Evolutionary conservation across 306 rosid genomes (phyloP).

Genomic region (Citrullus amarus): DNA sequence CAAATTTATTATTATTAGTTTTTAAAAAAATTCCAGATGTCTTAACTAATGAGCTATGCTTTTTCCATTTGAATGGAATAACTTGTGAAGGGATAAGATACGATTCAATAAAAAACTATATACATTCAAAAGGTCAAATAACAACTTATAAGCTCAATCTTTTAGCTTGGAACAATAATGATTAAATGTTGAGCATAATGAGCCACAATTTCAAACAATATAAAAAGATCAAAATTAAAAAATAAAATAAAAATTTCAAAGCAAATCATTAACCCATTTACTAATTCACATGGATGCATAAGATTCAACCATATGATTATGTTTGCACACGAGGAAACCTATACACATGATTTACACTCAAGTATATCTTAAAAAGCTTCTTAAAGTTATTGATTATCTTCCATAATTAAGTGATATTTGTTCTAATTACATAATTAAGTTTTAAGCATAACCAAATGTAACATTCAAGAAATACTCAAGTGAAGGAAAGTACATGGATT

Average conservation of each 20-base stretch:
- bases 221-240: background rate
- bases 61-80: no score
- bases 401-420: background rate
- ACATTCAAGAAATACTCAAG: background rate
- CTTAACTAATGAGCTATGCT: no score
- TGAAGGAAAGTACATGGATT: background rate
- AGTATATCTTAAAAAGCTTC: background rate
- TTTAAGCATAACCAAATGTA: background rate
- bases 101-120: background rate
- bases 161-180: background rate
- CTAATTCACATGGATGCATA: background rate
- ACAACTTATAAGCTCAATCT: background rate
- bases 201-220: background rate
- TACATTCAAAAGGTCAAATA: background rate
- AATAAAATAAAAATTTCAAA: background rate
- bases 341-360: constrained; percentile 1
- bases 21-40: no score
- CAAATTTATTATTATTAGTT: no score
- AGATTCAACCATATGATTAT: background rate
- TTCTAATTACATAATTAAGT: background rate
- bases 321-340: background rate
- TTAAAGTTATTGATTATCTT: no score
- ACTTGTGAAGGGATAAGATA: no score
- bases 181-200: background rate
- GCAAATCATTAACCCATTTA: background rate